A percentile compares a stretch with the other conserved stretches of the same genome.
These are phyloP conservation scores for Nyctanthes arbortristis DNA, from an alignment of 257 asterid species.

Conservation along the genomic window DNA sequence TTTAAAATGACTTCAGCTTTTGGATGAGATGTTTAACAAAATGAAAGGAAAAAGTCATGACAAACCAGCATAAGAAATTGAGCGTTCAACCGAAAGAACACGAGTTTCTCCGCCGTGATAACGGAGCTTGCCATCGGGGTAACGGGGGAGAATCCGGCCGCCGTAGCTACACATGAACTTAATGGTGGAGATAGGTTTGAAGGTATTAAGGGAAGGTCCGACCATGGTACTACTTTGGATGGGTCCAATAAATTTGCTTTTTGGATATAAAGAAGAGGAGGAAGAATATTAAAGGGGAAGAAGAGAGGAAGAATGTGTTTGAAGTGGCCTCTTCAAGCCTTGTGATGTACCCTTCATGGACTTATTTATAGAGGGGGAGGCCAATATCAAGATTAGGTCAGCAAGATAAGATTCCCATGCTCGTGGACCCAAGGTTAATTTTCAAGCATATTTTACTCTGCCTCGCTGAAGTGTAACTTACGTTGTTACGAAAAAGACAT, in stretches of 20 bases:
- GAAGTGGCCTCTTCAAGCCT: conserved; percentile 40
- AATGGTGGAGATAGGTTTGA: conserved; percentile 26
- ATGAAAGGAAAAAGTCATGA: not conserved
- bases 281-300: too few species aligned
- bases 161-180: conserved; percentile 68
- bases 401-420: conserved; percentile 19
- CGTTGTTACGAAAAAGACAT: not conserved
- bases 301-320: conserved; percentile 13
- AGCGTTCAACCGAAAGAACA: conserved; percentile 64
- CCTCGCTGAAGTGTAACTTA: not conserved
- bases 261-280: conserved; percentile 8
- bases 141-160: conserved; percentile 66
- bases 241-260: conserved; percentile 21
- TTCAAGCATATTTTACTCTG: not conserved
- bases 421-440: conserved; percentile 24
- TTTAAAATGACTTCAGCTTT: not conserved
- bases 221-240: conserved; percentile 34
- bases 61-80: conserved; percentile 67
- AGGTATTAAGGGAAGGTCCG: conserved; percentile 35
- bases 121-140: conserved; percentile 68
- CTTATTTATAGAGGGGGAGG: conserved; percentile 45
- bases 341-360: conserved; percentile 18
- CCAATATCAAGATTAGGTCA: conserved; percentile 5
- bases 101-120: conserved; percentile 79
- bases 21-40: not conserved